A percentile compares a stretch with the other conserved stretches of the same genome.
Conservation (phyloP, 2,329 filamentous ascomycete species). For the Fonsecaea nubica region DNA sequence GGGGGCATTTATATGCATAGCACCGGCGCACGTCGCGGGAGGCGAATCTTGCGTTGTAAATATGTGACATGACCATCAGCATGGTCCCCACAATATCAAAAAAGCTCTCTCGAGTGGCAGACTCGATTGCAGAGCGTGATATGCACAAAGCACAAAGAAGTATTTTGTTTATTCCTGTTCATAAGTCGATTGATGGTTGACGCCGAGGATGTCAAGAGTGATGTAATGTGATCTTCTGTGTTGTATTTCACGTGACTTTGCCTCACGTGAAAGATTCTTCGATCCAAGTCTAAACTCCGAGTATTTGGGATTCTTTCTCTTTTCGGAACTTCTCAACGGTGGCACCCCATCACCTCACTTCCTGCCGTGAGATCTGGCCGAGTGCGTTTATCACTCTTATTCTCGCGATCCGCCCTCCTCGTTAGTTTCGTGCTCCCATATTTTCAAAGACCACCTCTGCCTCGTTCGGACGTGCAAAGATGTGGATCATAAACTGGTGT, state of each 20-base stretch:
- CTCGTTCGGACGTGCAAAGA: constrained; percentile 46
- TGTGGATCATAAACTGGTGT: constrained; percentile 99
- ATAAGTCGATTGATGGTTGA: not conserved
- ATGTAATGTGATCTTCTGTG: too few species aligned
- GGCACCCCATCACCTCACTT: constrained; percentile 4
- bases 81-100: constrained; percentile 27
- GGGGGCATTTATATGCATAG: constrained; percentile 27
- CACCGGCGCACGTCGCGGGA: constrained; percentile 16
- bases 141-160: constrained; percentile 9
- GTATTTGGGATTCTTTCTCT: constrained; percentile 3
- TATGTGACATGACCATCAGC: constrained; percentile 34
- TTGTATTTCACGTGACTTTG: not conserved
- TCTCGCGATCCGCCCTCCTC: not conserved
- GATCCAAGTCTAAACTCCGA: not conserved
- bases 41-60: constrained; percentile 29
- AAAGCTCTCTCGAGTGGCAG: constrained; percentile 21
- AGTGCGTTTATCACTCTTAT: constrained; percentile 1
- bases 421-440: not conserved
- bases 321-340: constrained; percentile 8
- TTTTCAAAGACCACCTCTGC: not conserved
- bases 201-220: too few species aligned
- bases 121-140: constrained; percentile 27
- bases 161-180: not conserved
- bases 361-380: constrained; percentile 22
- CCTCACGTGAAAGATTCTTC: not conserved